Percentiles rank a stretch among this genome's conserved stretches.
These are phyloP conservation scores for Paramarasmius palmivorus DNA, from an alignment of 1,284 basidiomycete genomes.

Conservation along the genomic window DNA sequence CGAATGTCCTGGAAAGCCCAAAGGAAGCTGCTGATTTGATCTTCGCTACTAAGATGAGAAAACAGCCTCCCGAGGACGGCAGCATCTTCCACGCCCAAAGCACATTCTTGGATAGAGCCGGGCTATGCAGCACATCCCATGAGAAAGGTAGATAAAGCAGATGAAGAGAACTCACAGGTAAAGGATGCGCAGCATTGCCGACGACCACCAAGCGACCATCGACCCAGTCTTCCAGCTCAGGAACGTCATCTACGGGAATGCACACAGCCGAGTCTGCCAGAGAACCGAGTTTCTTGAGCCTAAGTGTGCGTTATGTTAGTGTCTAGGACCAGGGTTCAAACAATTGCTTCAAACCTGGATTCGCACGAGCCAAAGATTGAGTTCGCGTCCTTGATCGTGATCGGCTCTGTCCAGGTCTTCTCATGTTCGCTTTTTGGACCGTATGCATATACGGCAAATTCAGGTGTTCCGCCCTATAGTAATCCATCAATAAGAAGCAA, in stretches of 20 bases:
- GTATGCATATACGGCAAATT: no score
- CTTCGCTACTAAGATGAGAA: constrained; percentile 46
- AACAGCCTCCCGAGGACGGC: constrained; percentile 59
- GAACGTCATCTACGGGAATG: constrained; percentile 35
- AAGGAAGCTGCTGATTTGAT: constrained; percentile 53
- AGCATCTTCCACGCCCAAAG: constrained; percentile 56
- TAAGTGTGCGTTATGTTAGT: constrained; percentile 26
- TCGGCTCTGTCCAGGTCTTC: no score
- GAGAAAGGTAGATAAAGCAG: neutral
- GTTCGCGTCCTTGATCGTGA: no score
- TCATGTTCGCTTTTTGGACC: no score
- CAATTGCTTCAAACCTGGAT: no score
- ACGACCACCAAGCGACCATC: constrained; percentile 46
- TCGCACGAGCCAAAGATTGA: no score
- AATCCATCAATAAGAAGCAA: no score
- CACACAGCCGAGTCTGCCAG: constrained; percentile 34
- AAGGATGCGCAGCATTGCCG: constrained; percentile 52
- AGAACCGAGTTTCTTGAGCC: constrained; percentile 44
- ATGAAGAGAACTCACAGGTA: constrained; percentile 34
- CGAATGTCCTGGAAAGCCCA: constrained; percentile 54
- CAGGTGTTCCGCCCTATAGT: no score
- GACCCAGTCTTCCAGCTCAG: constrained; percentile 54
- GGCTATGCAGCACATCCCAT: constrained; percentile 32
- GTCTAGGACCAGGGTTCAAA: constrained; percentile 18
- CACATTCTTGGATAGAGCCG: constrained; percentile 51